Conservation (phyloP, 805 yeast genomes). For the Teunomyces stri region DNA sequence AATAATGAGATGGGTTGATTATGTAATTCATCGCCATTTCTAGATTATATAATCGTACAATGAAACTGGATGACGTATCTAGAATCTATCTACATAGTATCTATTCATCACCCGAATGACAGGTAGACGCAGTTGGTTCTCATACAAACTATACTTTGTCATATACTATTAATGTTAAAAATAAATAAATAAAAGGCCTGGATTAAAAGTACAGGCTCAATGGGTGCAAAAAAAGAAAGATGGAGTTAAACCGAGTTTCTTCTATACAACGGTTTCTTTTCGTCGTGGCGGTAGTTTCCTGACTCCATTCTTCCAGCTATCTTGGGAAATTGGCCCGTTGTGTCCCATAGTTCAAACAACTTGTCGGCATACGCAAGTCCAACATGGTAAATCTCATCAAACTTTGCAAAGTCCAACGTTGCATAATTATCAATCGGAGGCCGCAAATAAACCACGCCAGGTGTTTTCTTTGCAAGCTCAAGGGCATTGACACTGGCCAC, state of each 20-base stretch:
- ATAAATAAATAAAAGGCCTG: no score
- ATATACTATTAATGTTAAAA: no score
- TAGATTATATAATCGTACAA: no score
- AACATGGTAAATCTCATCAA: constrained; percentile 82
- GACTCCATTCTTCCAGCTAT: constrained; percentile 51
- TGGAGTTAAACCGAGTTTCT: constrained; percentile 56
- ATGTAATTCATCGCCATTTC: not conserved
- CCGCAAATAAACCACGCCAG: constrained; percentile 82
- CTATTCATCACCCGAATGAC: no score
- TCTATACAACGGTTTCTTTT: constrained; percentile 39
- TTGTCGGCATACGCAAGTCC: constrained; percentile 73
- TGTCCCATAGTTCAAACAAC: constrained; percentile 51
- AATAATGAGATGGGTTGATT: not conserved
- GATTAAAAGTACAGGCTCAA: not conserved
- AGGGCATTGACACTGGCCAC: constrained; percentile 93
- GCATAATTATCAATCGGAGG: constrained; percentile 94
- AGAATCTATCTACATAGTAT: no score
- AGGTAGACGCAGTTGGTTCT: not conserved
- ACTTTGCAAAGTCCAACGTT: constrained; percentile 87
- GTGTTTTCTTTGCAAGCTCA: constrained; percentile 78
- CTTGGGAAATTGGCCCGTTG: constrained; percentile 54
- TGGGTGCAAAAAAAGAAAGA: constrained; percentile 1
- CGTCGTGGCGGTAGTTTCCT: constrained; percentile 12
- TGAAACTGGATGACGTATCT: no score
- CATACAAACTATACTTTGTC: not conserved